Evolutionary conservation across 768 basidiomycete genomes (phyloP).

Genomic region (Russula vinacea): DNA sequence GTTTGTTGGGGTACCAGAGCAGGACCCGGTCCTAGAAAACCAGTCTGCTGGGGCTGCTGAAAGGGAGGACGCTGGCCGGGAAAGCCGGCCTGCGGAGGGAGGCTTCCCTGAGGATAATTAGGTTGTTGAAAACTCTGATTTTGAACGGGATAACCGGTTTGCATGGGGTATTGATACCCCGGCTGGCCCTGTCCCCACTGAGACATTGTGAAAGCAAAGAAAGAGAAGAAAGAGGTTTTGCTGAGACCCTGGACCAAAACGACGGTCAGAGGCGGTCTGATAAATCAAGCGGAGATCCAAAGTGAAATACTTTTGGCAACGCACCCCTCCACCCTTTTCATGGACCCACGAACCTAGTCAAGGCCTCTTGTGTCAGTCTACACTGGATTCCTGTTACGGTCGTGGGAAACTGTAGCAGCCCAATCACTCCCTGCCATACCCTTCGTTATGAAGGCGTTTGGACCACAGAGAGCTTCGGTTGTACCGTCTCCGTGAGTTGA

Average conservation of each 20-base stretch:
- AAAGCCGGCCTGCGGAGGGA: constrained; percentile 59
- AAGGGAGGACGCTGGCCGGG: constrained; percentile 43
- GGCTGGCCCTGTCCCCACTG: constrained; percentile 72
- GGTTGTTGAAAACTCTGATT: constrained; percentile 43
- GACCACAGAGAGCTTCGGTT: constrained; percentile 44
- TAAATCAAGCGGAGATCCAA: constrained; percentile 24
- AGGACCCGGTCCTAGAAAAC: constrained; percentile 38
- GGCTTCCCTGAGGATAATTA: constrained; percentile 43
- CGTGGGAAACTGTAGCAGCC: constrained; percentile 55
- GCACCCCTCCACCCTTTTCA: background rate
- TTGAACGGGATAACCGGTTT: constrained; percentile 61
- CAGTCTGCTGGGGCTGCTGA: constrained; percentile 63
- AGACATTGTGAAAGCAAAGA: constrained; percentile 50
- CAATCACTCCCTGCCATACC: constrained; percentile 43
- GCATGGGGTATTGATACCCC: constrained; percentile 70
- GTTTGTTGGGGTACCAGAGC: constrained; percentile 56
- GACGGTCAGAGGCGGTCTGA: background rate
- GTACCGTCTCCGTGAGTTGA: constrained; percentile 63
- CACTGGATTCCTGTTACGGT: constrained; percentile 68
- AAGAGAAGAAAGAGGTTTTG: background rate
- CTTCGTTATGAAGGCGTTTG: constrained; percentile 57
- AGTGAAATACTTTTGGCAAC: background rate
- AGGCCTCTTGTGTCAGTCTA: constrained; percentile 49
- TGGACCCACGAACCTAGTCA: constrained; percentile 59
- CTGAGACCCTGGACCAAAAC: background rate